Base-by-base conservation (phyloP, 1,284 basidiomycete genomes). In the Ceratorhiza oryzae-sativae region DNA sequence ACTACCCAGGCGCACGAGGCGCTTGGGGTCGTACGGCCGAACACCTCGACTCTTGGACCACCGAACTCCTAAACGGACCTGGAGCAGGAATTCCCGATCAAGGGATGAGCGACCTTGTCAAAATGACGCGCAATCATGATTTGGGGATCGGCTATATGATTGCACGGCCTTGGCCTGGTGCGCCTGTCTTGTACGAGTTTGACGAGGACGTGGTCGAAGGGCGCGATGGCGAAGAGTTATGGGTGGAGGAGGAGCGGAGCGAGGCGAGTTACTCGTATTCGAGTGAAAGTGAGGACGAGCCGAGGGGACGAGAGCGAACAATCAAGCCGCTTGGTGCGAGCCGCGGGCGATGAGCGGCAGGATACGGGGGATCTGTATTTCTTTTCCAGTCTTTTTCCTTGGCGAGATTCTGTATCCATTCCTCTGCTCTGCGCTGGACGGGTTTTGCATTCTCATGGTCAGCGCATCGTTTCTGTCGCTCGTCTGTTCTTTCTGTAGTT, bases 101-200 rank as follows among this genome's bases (percentile, higher is more conserved):
- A 51, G 84, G 84, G 3, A 81, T 92, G 25, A 82, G 87, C n/a
- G 84, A 91, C 83, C 79, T 91, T 9, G 84, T 92, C 53, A 87
- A 86, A 77, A 91, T 92, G 90, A 90, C 90, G 34, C 83, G 91
- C 56, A 80, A 90, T 60, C 83, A 87, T 72, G 90, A 93, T 80
- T 80, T 92, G 73, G 90, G 90, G 0, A 82, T 92, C n/a, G 87
- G 84, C 30, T 88, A 91, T 27, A 68, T 68, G 65, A 58, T 68
- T 1, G 53, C 51, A 12, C 53, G 53, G 20, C 65, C 65, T 25
- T 68, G 65, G 65, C 65, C 65, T 6, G 65, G 65, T 20, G 51
- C 65, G 2, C 65, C 65, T 3, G 65, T 68, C 12, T 5, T 68
- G 12, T 68, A 68, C 53, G 65, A 68, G 23, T 68, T 68, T 34